phyloP scores from a whole-genome alignment of 257 asterid species.

The Datura wrightii region DNA sequence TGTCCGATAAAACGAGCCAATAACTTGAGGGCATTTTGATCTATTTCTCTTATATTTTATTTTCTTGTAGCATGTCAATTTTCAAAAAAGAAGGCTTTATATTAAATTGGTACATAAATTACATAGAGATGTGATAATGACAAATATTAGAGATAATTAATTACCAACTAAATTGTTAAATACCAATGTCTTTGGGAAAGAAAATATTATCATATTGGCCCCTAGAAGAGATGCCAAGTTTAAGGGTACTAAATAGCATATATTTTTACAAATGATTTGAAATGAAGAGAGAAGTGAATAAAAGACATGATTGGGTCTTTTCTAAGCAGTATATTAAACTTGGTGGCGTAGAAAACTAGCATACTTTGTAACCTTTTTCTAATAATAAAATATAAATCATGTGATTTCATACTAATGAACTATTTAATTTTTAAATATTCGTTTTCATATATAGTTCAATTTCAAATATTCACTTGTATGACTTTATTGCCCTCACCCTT shows the following conservation, averaged over 20 bases:
- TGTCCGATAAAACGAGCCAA: neutral
- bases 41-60: neutral
- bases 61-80: neutral
- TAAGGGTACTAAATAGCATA: neutral
- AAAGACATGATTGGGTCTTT: neutral
- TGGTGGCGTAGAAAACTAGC: neutral
- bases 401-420: neutral
- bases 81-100: neutral
- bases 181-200: neutral
- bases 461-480: too few species aligned
- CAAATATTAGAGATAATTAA: neutral
- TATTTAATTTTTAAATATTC: neutral
- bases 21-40: neutral
- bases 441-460: neutral
- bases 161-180: constrained; percentile 7
- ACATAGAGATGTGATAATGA: neutral
- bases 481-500: neutral
- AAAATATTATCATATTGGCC: neutral
- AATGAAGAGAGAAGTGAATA: neutral
- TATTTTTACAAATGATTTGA: neutral
- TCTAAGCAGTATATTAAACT: neutral
- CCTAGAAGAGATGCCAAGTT: neutral
- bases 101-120: neutral
- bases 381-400: neutral
- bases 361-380: neutral